These are phyloP conservation scores for Flaveria ramosissima DNA, from an alignment of 129 eudicot genomes.

Conservation along the genomic window DNA sequence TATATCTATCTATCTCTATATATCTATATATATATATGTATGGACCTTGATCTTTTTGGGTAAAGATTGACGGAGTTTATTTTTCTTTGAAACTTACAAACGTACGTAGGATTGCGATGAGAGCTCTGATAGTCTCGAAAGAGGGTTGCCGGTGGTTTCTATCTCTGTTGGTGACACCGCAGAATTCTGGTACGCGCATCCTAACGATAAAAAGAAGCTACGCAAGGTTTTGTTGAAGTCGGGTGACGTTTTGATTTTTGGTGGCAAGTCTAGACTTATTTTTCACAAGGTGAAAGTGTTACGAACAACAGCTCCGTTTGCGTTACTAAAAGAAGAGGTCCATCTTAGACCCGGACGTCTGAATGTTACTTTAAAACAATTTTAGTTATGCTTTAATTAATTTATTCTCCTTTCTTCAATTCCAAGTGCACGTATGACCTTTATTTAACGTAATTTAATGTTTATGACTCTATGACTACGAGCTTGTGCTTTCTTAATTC, in stretches of 20 bases:
- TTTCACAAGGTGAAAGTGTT: slow-evolving; percentile 50
- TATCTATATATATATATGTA: no score
- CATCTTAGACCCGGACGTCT: slow-evolving; percentile 45
- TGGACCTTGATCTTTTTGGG: neutral
- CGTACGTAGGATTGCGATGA: slow-evolving; percentile 55
- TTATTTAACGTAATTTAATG: no score
- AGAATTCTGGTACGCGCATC: slow-evolving; percentile 51
- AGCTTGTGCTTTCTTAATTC: no score
- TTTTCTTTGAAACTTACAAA: no score
- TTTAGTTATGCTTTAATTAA: slow-evolving; percentile 12
- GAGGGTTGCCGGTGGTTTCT: slow-evolving; percentile 52
- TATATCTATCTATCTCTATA: no score
- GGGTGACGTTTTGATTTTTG: slow-evolving; percentile 61
- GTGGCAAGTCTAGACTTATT: slow-evolving; percentile 57
- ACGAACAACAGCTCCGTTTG: slow-evolving; percentile 38
- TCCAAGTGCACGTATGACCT: no score
- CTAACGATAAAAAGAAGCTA: slow-evolving; percentile 36
- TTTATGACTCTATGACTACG: no score
- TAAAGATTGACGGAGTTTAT: no score
- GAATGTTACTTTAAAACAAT: slow-evolving; percentile 54
- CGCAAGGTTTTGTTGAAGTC: slow-evolving; percentile 47
- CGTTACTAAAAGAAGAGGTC: slow-evolving; percentile 27
- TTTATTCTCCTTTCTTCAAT: neutral
- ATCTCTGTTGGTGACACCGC: slow-evolving; percentile 60
- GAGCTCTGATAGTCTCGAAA: no score